phyloP scores from a whole-genome alignment of 2,329 filamentous ascomycete genomes.

The Purpureocillium lavendulum region DNA sequence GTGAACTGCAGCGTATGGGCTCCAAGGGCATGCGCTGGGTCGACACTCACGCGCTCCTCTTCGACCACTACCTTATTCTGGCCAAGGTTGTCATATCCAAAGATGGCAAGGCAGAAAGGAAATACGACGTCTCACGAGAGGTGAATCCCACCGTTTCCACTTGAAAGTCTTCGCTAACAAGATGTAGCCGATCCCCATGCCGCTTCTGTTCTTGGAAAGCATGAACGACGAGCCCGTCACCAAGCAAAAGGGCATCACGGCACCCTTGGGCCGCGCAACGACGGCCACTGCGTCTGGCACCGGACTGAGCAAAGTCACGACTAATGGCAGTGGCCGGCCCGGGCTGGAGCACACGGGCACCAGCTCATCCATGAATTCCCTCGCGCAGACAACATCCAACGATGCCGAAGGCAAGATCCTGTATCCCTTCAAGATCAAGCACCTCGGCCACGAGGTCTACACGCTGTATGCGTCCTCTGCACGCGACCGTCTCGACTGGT shows the following conservation, averaged over 20 bases:
- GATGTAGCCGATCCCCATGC: constrained; percentile 83
- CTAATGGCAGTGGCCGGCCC: constrained; percentile 44
- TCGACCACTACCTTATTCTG: constrained; percentile 93
- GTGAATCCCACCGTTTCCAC: constrained; percentile 31
- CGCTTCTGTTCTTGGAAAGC: constrained; percentile 84
- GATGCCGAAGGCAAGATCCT: constrained; percentile 76
- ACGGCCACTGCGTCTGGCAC: constrained; percentile 51
- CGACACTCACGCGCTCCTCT: constrained; percentile 86
- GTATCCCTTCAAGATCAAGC: constrained; percentile 93
- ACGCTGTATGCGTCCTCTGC: constrained; percentile 77
- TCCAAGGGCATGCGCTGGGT: constrained; percentile 87
- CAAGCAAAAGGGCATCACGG: constrained; percentile 68
- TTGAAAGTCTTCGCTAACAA: constrained; percentile 15
- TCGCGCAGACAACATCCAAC: constrained; percentile 39
- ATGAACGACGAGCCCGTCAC: constrained; percentile 85
- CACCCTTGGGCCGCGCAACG: constrained; percentile 50
- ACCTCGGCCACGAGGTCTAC: constrained; percentile 88
- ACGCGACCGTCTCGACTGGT: constrained; percentile 78
- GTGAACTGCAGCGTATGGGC: constrained; percentile 82
- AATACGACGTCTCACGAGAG: constrained; percentile 91
- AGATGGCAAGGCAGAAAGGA: constrained; percentile 62
- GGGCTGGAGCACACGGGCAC: constrained; percentile 62
- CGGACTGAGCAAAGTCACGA: constrained; percentile 47
- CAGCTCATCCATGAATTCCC: constrained; percentile 53
- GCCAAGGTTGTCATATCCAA: constrained; percentile 72